A percentile compares a stretch with the other conserved stretches of the same genome.
Conservation (phyloP, 331 rosid genomes). For the Cydonia oblonga region DNA sequence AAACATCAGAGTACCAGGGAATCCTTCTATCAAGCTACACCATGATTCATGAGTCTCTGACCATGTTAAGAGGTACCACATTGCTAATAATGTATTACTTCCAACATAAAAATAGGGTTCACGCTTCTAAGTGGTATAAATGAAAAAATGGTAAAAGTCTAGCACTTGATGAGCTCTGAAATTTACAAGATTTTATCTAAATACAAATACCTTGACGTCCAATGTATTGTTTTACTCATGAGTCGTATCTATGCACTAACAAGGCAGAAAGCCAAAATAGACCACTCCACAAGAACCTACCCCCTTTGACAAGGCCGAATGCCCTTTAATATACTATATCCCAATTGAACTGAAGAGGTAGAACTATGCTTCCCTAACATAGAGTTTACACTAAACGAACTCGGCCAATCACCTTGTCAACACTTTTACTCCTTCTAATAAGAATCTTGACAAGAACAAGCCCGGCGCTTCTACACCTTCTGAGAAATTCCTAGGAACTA, state of each 20-base stretch:
- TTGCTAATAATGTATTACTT: no score
- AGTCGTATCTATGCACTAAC: neutral
- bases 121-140: no score
- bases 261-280: neutral
- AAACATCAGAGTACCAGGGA: neutral
- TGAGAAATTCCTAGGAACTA: neutral
- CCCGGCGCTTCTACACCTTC: neutral
- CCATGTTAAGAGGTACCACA: no score
- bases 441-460: neutral
- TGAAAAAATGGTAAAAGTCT: no score
- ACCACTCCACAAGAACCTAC: neutral
- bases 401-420: neutral
- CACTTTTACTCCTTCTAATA: neutral
- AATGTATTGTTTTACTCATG: neutral
- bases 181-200: no score
- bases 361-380: neutral
- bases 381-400: neutral
- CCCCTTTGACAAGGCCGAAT: neutral
- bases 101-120: no score
- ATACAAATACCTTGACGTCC: neutral
- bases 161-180: no score
- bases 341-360: neutral
- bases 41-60: no score
- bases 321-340: neutral
- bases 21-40: no score